Conservation (phyloP, 352 stramenopile species). For the Phytophthora sansomeana region DNA sequence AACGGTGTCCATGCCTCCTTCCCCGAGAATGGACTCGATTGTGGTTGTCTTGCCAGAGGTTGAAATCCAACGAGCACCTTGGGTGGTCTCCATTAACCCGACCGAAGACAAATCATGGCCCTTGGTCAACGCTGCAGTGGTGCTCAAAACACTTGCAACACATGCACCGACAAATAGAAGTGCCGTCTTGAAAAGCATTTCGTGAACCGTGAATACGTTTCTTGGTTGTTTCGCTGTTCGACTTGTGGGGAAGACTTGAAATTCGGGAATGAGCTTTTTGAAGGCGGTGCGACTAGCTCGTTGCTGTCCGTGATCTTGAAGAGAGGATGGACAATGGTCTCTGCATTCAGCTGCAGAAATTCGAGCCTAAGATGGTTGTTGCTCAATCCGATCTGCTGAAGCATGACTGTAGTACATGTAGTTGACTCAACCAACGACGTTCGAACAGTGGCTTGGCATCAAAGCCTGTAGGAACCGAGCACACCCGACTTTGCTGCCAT, state of each 20-base stretch:
- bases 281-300: neutral
- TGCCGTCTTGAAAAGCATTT: conserved; percentile 23
- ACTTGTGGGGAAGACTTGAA: conserved; percentile 12
- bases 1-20: conserved; percentile 42
- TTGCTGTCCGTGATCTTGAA: neutral
- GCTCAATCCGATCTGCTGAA: neutral
- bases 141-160: conserved; percentile 9
- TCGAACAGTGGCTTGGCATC: neutral
- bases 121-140: conserved; percentile 29
- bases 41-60: conserved; percentile 30
- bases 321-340: too few relatives aligned
- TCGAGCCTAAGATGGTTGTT: neutral
- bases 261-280: conserved; percentile 23
- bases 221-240: neutral
- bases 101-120: conserved; percentile 43
- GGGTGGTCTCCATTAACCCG: conserved; percentile 33
- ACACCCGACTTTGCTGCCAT: too few relatives aligned
- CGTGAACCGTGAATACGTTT: neutral
- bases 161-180: conserved; percentile 14
- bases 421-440: neutral
- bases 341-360: too few relatives aligned
- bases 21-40: conserved; percentile 39
- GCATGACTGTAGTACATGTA: neutral
- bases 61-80: conserved; percentile 10
- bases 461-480: too few relatives aligned